Percentiles rank a stretch among this genome's conserved stretches.
These are phyloP conservation scores for Aethionema arabicum DNA, from an alignment of 345 rosid species.

Conservation along the genomic window DNA sequence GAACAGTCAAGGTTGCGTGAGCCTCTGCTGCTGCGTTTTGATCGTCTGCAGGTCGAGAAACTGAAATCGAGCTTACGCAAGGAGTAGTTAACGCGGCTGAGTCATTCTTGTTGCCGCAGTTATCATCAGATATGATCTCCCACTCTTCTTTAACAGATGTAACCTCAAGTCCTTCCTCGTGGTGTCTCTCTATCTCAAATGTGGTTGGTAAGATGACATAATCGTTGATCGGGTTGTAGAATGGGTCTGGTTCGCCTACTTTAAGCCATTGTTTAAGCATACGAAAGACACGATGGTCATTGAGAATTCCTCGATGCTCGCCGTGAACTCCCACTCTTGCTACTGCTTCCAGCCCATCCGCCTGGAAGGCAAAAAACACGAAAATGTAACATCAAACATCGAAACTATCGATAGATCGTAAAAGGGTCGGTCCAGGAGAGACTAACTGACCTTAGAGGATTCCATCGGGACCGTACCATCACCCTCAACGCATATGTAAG, in stretches of 20 bases:
- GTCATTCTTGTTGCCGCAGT: background rate
- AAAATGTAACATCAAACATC: background rate
- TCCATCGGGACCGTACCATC: constrained; percentile 96
- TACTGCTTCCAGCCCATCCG: constrained; percentile 90
- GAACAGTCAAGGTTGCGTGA: constrained; percentile 56
- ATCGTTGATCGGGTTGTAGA: constrained; percentile 85
- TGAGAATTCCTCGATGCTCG: constrained; percentile 87
- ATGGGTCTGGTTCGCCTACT: constrained; percentile 79
- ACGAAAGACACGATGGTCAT: constrained; percentile 83
- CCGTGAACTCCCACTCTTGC: constrained; percentile 94
- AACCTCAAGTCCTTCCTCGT: constrained; percentile 61
- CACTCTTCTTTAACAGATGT: constrained; percentile 86
- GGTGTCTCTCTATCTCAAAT: constrained; percentile 61
- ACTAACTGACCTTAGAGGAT: constrained; percentile 71
- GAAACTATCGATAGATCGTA: background rate
- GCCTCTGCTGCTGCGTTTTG: constrained; percentile 52
- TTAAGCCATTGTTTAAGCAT: constrained; percentile 88
- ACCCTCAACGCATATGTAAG: constrained; percentile 77
- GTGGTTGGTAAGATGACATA: constrained; percentile 79
- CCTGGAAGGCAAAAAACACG: constrained; percentile 45
- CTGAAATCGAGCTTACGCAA: constrained; percentile 54
- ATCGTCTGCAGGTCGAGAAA: constrained; percentile 44
- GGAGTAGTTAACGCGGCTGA: constrained; percentile 18
- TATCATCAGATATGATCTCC: constrained; percentile 47
- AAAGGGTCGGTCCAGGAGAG: background rate